Evolutionary conservation across 345 rosid species (phyloP).

Genomic region (Angophora floribunda): DNA sequence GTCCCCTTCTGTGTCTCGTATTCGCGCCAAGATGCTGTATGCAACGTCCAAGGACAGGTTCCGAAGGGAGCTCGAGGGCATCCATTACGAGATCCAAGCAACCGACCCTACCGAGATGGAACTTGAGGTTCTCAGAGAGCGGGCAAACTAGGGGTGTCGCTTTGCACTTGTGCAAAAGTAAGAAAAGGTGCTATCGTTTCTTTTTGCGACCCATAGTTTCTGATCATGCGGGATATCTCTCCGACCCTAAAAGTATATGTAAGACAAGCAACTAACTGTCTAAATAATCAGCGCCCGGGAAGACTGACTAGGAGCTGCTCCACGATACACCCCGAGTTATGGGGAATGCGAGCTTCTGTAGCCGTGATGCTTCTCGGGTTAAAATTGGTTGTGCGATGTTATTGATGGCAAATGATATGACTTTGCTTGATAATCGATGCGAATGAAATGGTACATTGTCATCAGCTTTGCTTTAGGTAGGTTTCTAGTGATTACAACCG

Average conservation of each 20-base stretch:
- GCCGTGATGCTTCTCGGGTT: slow-evolving; percentile 47
- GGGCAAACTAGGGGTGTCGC: slow-evolving; percentile 27
- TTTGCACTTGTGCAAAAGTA: not conserved
- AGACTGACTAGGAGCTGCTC: slow-evolving; percentile 33
- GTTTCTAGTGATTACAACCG: not conserved
- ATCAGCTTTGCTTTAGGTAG: not conserved
- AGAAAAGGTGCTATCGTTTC: not conserved
- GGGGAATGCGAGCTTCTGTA: slow-evolving; percentile 9
- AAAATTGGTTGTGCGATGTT: not conserved
- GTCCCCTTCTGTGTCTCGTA: slow-evolving; percentile 62
- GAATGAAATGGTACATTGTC: not conserved
- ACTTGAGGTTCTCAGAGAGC: slow-evolving; percentile 53
- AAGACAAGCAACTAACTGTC: not conserved
- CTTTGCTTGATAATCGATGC: not conserved
- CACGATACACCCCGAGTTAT: not conserved
- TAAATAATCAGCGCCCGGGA: slow-evolving; percentile 22
- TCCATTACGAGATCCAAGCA: slow-evolving; percentile 82
- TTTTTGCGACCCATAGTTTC: not conserved
- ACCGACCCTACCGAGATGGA: slow-evolving; percentile 83
- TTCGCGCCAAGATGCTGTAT: slow-evolving; percentile 69
- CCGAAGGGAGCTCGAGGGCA: slow-evolving; percentile 65
- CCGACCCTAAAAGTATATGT: not conserved
- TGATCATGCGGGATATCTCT: not conserved
- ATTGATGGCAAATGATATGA: not conserved
- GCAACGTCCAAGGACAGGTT: slow-evolving; percentile 64